Evolutionary conservation across 352 stramenopile species (phyloP), one percentile per base, ranked within the genome.

Genomic region (Globisporangium nagaii): DNA sequence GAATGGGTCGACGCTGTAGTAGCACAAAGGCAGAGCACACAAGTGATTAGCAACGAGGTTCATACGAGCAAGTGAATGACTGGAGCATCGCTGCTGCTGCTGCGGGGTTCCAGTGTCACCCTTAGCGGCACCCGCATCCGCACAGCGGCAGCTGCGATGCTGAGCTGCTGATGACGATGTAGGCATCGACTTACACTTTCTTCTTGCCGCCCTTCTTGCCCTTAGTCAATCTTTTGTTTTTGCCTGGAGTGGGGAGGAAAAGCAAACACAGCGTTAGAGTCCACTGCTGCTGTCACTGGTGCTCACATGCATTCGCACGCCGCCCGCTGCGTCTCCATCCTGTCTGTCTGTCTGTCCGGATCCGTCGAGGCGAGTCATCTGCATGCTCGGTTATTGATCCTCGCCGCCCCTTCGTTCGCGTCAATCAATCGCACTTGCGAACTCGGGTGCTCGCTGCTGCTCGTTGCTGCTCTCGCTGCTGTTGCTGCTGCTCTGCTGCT

Each of bases 1-100:
- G 84, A 99, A 99, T 54, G 98, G 97, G 79, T 99, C 98, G 30
- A 98, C 80, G 67, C 84, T 95, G 65, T 52, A 53, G 37, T 32
- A 13, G 34, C 8, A 53, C 12, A 31, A 44, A 57, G n/a, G n/a
- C n/a, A n/a, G n/a, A 68, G 28, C 45, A 50, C 44, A 58, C 27
- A 36, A 27, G 20, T 19, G 25, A 59, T 62, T 51, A 63, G 35
- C 13, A 58, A 11, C n/a, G n/a, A 44, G 1, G 27, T 19, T 10
- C 22, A 30, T 19, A 46, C 13, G 40, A 32, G 17, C 8, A 17
- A 22, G n/a, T 24, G 19, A 17, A 3, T 9, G 7, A 5, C 37
- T 25, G 37, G 37, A 19, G 12, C 0, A 10, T 25, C 9, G 11
- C 22, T 36, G 43, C 13, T 36, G 17, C n/a, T 44, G 8, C 19